Evolutionary conservation across 345 rosid species (phyloP).

Genomic region (Moricandia moricandioides): DNA sequence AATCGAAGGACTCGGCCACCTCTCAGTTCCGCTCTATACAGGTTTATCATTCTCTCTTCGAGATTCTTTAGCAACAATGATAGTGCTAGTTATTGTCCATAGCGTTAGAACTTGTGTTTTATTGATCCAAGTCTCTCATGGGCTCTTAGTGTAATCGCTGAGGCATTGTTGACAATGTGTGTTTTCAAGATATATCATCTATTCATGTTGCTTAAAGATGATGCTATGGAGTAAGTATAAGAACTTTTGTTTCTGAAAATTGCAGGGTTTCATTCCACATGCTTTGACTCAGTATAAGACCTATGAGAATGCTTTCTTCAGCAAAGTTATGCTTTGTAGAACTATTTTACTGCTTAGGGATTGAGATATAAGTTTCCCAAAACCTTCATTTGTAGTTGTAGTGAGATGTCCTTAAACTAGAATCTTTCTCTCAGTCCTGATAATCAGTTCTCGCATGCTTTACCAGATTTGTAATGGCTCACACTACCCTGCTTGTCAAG

Average conservation of each 20-base stretch:
- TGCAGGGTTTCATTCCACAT: constrained; percentile 48
- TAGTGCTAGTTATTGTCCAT: constrained; percentile 5
- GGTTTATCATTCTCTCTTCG: constrained; percentile 38
- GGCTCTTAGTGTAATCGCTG: too few species aligned
- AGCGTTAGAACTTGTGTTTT: constrained; percentile 2
- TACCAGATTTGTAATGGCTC: background rate
- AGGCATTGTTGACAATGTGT: background rate
- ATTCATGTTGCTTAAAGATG: background rate
- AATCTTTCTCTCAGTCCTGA: background rate
- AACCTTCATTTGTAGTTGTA: background rate
- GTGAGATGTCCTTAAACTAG: constrained; percentile 1
- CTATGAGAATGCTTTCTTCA: constrained; percentile 51
- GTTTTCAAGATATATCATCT: background rate
- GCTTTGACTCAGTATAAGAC: constrained; percentile 37
- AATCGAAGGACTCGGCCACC: constrained; percentile 72
- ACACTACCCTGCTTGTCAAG: too few species aligned
- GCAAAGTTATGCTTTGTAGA: constrained; percentile 34
- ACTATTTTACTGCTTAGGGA: background rate
- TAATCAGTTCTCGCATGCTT: background rate
- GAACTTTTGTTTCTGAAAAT: background rate
- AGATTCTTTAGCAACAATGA: constrained; percentile 2
- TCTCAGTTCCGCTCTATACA: constrained; percentile 58
- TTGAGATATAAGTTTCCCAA: background rate
- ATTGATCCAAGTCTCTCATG: too few species aligned
- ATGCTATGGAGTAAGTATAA: background rate